phyloP scores from a whole-genome alignment of 768 basidiomycete species.

The Boletus subcaerulescens region DNA sequence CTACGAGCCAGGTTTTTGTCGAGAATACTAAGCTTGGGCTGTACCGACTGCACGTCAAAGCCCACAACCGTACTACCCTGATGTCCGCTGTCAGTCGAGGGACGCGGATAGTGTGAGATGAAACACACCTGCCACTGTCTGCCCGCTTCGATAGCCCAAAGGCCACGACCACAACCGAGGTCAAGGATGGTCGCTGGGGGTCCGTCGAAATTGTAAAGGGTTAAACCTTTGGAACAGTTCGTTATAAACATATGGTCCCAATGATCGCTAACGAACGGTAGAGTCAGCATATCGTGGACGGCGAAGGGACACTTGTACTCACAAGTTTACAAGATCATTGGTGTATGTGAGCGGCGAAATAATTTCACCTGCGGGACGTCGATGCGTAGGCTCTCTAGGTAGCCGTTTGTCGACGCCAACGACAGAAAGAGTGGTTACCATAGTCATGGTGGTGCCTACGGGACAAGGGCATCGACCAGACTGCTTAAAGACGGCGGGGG shows the following conservation, averaged over 20 bases:
- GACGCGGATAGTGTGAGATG: not conserved
- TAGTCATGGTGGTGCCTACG: constrained; percentile 20
- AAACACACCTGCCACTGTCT: constrained; percentile 58
- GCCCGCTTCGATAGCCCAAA: constrained; percentile 70
- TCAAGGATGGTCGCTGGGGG: constrained; percentile 59
- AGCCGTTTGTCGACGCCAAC: constrained; percentile 48
- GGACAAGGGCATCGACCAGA: constrained; percentile 23
- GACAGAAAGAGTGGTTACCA: constrained; percentile 17
- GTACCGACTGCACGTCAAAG: constrained; percentile 53
- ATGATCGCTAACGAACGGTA: constrained; percentile 47
- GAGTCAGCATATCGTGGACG: not conserved
- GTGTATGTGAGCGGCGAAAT: constrained; percentile 55
- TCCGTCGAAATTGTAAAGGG: constrained; percentile 50
- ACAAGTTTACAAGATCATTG: constrained; percentile 54
- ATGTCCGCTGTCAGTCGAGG: not conserved
- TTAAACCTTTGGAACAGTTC: constrained; percentile 46
- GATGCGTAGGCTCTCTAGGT: constrained; percentile 37
- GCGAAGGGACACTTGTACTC: constrained; percentile 22
- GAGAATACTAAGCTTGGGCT: constrained; percentile 44
- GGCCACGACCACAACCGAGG: constrained; percentile 68
- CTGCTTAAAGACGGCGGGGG: constrained; percentile 13
- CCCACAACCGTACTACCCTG: constrained; percentile 58
- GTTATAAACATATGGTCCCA: constrained; percentile 70
- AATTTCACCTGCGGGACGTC: constrained; percentile 47
- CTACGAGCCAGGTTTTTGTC: constrained; percentile 44